Conservation (phyloP, 495 filamentous ascomycete genomes). For the Aspergillus egyptiacus region DNA sequence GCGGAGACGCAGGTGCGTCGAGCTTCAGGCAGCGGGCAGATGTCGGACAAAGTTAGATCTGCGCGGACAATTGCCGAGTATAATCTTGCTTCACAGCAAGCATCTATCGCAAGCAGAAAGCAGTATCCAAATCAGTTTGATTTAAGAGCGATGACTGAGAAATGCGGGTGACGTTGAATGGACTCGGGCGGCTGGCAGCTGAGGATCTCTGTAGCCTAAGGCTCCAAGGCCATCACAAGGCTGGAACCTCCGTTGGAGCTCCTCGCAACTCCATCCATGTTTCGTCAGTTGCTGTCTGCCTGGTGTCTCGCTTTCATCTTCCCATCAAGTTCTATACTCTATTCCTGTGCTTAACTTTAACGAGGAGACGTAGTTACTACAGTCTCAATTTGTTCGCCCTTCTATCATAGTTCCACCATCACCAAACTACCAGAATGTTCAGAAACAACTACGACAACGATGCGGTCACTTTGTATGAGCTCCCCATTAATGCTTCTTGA, state of each 20-base stretch:
- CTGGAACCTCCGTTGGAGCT: conserved; percentile 4
- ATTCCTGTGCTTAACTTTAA: not conserved
- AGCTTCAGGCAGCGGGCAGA: conserved; percentile 9
- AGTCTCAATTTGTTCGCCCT: not conserved
- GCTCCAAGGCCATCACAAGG: conserved; percentile 22
- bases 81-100: not conserved
- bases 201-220: conserved; percentile 31
- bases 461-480: conserved; percentile 91
- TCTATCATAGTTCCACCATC: not conserved
- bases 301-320: conserved; percentile 18
- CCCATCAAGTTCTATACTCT: conserved; percentile 12
- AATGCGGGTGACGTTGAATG: conserved; percentile 23
- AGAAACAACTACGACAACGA: conserved; percentile 99
- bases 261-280: conserved; percentile 6
- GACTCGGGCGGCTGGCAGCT: conserved; percentile 26
- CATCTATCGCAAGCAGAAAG: not conserved
- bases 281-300: conserved; percentile 25
- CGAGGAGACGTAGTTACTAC: not conserved
- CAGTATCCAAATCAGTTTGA: not conserved
- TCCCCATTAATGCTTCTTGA: conserved; percentile 26
- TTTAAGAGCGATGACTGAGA: conserved; percentile 10
- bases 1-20: conserved; percentile 24
- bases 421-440: conserved; percentile 64
- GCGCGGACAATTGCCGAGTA: not conserved
- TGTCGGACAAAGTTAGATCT: conserved; percentile 1